These are phyloP conservation scores for Truncatella angustata DNA, from an alignment of 2,329 filamentous ascomycete species.

Conservation along the genomic window DNA sequence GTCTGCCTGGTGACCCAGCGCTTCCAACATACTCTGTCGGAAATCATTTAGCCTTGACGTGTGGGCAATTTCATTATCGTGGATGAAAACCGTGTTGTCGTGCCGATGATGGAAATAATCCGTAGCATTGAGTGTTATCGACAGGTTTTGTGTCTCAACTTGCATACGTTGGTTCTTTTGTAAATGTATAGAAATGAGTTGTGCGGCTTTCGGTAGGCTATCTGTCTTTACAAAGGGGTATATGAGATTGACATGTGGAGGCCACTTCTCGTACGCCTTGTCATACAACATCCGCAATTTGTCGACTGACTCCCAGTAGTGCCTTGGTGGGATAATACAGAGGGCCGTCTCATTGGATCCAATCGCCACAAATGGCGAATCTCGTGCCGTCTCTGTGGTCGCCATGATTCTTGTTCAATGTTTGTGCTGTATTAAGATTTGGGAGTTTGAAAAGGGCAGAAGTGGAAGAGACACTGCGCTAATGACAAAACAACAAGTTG, in stretches of 20 bases:
- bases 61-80: slow-evolving; percentile 25
- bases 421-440: not conserved
- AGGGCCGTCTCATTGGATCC: slow-evolving; percentile 58
- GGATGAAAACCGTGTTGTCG: slow-evolving; percentile 49
- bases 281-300: slow-evolving; percentile 61
- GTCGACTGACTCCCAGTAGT: slow-evolving; percentile 48
- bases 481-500: too few species aligned
- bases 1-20: slow-evolving; percentile 30
- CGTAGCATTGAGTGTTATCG: slow-evolving; percentile 36
- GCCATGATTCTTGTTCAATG: not conserved
- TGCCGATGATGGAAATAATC: slow-evolving; percentile 49
- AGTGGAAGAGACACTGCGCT: too few species aligned
- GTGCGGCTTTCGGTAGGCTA: slow-evolving; percentile 40
- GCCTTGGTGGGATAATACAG: slow-evolving; percentile 54
- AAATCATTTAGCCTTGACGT: slow-evolving; percentile 29
- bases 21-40: slow-evolving; percentile 31
- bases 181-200: slow-evolving; percentile 36
- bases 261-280: slow-evolving; percentile 60
- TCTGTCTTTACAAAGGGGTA: slow-evolving; percentile 62
- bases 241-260: slow-evolving; percentile 64
- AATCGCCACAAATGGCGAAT: not conserved
- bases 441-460: not conserved
- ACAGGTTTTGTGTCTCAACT: slow-evolving; percentile 11
- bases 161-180: slow-evolving; percentile 13
- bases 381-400: not conserved